Base-by-base conservation (phyloP, 176 grass and related monocot genomes). In the barley (Hordeum vulgare) region DNA sequence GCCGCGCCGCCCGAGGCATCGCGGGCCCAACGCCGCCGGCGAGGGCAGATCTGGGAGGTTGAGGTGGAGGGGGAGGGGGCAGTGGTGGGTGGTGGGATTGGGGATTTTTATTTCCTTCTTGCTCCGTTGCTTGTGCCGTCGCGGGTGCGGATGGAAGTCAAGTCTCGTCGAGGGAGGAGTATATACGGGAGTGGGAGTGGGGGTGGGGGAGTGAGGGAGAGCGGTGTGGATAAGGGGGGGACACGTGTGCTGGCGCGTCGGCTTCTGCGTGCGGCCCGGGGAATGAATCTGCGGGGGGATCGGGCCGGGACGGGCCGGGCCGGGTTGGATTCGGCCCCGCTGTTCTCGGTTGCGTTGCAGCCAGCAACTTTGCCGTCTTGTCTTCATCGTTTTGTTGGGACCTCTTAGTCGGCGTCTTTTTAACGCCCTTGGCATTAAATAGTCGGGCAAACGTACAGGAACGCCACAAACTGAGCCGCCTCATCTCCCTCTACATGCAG, bases 1-100 rank as follows among this genome's bases (percentile, higher is more conserved):
- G 68, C 84, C 24, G 78, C 87, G 82, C 87, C 74, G 63, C 54
- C 20, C 78, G 84, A 74, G 86, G 86, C 90, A 85, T 91, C 35
- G 11, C 71, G 71, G 89, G 29, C 20, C 56, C 57, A 76, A 67
- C 78, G 80, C 24, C 86, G 78, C 25, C 79, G 88, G 73, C 62
- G 88, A 84, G 66, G 61, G 74, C 80, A 74, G 86, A 88, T 88
- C 86, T 88, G 86, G 49, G 66, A 13, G 67, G 80, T n/a, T 14
- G 57, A 11, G 25, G 23, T 34, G n/a, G 15, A 1, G 12, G 31
- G 0, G 31, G 31, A 4, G 31, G 31, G 24, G 15, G 12, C 36
- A 4, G 51, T 40, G 47, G 85, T 57, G 14, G 68, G 61, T 35
- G 68, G 17, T 6, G 4, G 12, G 67, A n/a, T 27, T 65, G 42